phyloP scores from a whole-genome alignment of 2,329 filamentous ascomycete species.

The Pyrenophora teres region DNA sequence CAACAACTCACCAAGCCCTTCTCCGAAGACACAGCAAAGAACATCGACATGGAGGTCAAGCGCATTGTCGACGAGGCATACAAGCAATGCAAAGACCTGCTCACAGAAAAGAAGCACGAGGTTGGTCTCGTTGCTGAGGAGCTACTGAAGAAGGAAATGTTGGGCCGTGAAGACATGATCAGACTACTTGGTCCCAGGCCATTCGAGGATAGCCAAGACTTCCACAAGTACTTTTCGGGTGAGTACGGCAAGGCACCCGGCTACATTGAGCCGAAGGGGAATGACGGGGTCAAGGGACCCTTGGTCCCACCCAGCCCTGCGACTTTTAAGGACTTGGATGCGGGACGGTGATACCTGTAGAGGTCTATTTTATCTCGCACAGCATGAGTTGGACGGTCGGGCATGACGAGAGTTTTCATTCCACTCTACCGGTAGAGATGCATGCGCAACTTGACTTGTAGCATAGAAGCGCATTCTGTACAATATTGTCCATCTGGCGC shows the following conservation, averaged over 20 bases:
- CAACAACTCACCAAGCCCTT: constrained; percentile 92
- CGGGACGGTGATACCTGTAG: constrained; percentile 1
- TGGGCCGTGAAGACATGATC: constrained; percentile 90
- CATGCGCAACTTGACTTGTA: constrained; percentile 2
- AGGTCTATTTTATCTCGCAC: background rate
- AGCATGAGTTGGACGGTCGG: constrained; percentile 1
- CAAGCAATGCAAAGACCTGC: constrained; percentile 81
- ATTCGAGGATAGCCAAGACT: constrained; percentile 84
- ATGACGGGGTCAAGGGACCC: constrained; percentile 42
- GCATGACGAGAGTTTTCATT: constrained; percentile 6
- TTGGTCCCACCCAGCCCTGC: constrained; percentile 40
- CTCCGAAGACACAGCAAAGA: constrained; percentile 88
- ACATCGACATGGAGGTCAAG: constrained; percentile 89
- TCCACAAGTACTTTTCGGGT: constrained; percentile 83
- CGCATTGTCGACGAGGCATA: constrained; percentile 92
- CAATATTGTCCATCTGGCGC: background rate
- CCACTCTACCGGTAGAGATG: constrained; percentile 9
- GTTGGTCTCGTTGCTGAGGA: constrained; percentile 92
- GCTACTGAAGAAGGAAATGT: constrained; percentile 86
- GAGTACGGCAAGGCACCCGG: constrained; percentile 43
- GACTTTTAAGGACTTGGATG: constrained; percentile 24
- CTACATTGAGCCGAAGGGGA: constrained; percentile 39
- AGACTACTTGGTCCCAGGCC: constrained; percentile 82
- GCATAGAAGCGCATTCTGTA: constrained; percentile 1
- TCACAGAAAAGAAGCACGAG: constrained; percentile 84